Conservation (phyloP, 306 rosid species). For the Inga leiocalycina region DNA sequence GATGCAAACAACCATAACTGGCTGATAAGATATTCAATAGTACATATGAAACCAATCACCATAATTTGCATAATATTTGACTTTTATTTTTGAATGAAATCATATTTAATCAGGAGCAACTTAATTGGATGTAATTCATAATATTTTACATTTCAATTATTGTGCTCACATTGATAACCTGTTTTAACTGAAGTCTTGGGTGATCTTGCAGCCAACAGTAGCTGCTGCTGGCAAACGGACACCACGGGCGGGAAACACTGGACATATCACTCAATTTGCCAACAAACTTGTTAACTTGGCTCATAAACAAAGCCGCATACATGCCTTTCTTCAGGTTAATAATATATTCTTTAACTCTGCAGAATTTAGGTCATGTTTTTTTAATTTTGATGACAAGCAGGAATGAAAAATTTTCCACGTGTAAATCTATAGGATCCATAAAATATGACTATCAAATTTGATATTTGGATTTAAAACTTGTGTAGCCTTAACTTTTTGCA, state of each 20-base stretch:
- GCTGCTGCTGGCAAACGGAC: slow-evolving; percentile 66
- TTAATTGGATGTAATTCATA: slow-evolving; percentile 8
- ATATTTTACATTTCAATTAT: slow-evolving; percentile 11
- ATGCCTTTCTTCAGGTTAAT: slow-evolving; percentile 80
- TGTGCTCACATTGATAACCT: background rate
- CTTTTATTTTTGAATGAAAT: background rate
- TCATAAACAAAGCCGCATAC: slow-evolving; percentile 60
- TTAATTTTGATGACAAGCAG: background rate
- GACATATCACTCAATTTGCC: slow-evolving; percentile 78
- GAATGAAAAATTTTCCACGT: background rate
- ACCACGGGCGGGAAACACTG: slow-evolving; percentile 85
- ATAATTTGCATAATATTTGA: slow-evolving; percentile 10
- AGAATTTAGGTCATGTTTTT: background rate
- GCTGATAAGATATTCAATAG: background rate
- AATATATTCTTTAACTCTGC: background rate
- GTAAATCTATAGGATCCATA: background rate
- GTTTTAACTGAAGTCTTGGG: slow-evolving; percentile 25
- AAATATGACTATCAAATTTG: slow-evolving; percentile 20
- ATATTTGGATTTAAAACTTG: slow-evolving; percentile 7
- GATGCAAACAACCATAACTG: slow-evolving; percentile 3
- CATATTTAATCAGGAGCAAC: slow-evolving; percentile 14
- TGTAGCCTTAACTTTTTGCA: slow-evolving; percentile 11
- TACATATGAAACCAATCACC: background rate
- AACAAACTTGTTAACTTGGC: slow-evolving; percentile 82
- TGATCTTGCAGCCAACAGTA: slow-evolving; percentile 73